Evolutionary conservation across 2,329 filamentous ascomycete species (phyloP).

Genomic region (Graphilbum fragrans): DNA sequence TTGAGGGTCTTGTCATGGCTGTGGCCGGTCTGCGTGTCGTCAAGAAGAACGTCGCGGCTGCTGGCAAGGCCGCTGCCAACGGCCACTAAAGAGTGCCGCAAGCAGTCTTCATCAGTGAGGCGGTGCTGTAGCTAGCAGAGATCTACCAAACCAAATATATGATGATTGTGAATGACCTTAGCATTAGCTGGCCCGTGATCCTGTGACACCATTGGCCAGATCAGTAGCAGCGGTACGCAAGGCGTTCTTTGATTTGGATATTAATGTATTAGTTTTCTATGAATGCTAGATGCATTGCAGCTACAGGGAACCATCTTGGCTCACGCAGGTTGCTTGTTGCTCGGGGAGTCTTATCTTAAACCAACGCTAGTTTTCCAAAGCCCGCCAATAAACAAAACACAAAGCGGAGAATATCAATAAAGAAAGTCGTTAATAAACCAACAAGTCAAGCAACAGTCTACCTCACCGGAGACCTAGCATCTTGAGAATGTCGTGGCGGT

Average conservation of each 20-base stretch:
- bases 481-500: slow-evolving; percentile 59
- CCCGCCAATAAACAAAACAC: not conserved
- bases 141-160: too few relatives aligned
- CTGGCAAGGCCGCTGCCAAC: slow-evolving; percentile 6
- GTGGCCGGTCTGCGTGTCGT: slow-evolving; percentile 32
- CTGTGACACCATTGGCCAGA: too few relatives aligned
- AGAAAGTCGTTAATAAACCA: not conserved
- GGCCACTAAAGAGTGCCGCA: not conserved
- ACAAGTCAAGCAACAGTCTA: not conserved
- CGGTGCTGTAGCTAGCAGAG: not conserved
- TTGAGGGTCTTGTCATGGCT: slow-evolving; percentile 30
- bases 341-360: too few relatives aligned
- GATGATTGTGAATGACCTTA: too few relatives aligned
- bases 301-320: too few relatives aligned
- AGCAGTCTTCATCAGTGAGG: not conserved
- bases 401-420: not conserved
- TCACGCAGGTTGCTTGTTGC: too few relatives aligned
- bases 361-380: too few relatives aligned
- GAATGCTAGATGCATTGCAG: too few relatives aligned
- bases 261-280: too few relatives aligned
- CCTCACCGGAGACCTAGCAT: slow-evolving; percentile 17
- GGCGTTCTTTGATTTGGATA: too few relatives aligned
- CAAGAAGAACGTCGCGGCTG: slow-evolving; percentile 23
- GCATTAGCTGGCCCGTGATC: too few relatives aligned
- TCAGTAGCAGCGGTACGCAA: too few relatives aligned